Percentiles rank a stretch among this genome's conserved stretches.
Conservation (phyloP, 495 filamentous ascomycete species). For the Penicillium waksmanii region DNA sequence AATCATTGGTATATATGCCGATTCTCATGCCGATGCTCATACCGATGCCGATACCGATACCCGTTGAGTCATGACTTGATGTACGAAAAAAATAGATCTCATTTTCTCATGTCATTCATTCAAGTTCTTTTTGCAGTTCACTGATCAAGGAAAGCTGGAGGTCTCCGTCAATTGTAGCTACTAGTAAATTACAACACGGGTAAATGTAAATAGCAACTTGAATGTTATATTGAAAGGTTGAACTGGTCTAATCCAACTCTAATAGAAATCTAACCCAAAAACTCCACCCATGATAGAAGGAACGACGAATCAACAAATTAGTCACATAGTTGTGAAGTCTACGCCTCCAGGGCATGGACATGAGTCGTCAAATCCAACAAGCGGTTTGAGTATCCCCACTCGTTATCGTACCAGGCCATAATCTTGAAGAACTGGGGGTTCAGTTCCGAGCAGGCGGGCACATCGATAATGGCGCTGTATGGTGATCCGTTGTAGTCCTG, state of each 20-base stretch:
- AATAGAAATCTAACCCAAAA: conserved; percentile 1
- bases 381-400: conserved; percentile 44
- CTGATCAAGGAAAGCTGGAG: too few species aligned
- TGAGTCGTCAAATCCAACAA: conserved; percentile 37
- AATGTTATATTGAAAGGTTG: too few species aligned
- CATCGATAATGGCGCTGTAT: conserved; percentile 38
- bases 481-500: conserved; percentile 37
- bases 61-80: conserved; percentile 29
- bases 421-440: conserved; percentile 45
- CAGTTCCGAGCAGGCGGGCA: conserved; percentile 34
- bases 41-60: conserved; percentile 10
- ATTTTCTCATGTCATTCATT: conserved; percentile 2
- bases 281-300: background rate
- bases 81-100: conserved; percentile 34
- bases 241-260: background rate
- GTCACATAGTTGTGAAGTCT: background rate
- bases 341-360: conserved; percentile 26
- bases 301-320: background rate
- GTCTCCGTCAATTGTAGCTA: too few species aligned
- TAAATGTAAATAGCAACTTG: too few species aligned
- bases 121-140: background rate
- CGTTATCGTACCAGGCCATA: conserved; percentile 45
- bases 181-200: too few species aligned
- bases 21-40: conserved; percentile 5
- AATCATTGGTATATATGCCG: conserved; percentile 4